These are phyloP conservation scores for Aphanomyces euteiches DNA, from an alignment of 352 stramenopile genomes.

Conservation along the genomic window DNA sequence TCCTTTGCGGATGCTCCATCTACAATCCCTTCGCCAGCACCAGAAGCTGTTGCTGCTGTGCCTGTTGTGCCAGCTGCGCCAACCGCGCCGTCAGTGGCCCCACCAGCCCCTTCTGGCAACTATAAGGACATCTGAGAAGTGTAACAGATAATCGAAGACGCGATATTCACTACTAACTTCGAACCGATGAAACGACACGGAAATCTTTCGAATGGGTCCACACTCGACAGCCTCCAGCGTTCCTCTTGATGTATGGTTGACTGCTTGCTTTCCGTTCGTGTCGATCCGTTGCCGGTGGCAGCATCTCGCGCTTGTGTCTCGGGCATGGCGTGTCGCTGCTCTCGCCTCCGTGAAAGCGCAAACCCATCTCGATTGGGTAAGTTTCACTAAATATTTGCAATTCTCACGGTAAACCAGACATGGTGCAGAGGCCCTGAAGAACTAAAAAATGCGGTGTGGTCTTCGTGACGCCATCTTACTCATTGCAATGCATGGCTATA, in stretches of 20 bases:
- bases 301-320: constrained; percentile 38
- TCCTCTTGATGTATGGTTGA: constrained; percentile 9
- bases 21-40: neutral
- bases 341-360: constrained; percentile 54
- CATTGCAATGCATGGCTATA: neutral
- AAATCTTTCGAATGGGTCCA: neutral
- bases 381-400: constrained; percentile 8
- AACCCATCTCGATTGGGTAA: constrained; percentile 51
- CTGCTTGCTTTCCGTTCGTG: constrained; percentile 38
- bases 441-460: constrained; percentile 41
- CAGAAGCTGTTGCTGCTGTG: neutral
- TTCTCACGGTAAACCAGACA: constrained; percentile 38
- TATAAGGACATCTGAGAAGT: constrained; percentile 13
- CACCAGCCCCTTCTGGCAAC: neutral
- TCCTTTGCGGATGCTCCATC: neutral
- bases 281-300: constrained; percentile 56
- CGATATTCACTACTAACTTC: constrained; percentile 4
- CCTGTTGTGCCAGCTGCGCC: neutral
- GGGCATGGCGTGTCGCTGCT: constrained; percentile 9
- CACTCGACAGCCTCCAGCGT: neutral
- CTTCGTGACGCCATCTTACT: neutral
- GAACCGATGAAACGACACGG: constrained; percentile 18
- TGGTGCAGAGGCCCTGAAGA: constrained; percentile 67
- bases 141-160: neutral
- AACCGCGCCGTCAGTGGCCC: neutral